A percentile compares a stretch with the other conserved stretches of the same genome.
Evolutionary conservation across 2,329 filamentous ascomycete genomes (phyloP).

Genomic region (Aspergillus pseudoglaucus): DNA sequence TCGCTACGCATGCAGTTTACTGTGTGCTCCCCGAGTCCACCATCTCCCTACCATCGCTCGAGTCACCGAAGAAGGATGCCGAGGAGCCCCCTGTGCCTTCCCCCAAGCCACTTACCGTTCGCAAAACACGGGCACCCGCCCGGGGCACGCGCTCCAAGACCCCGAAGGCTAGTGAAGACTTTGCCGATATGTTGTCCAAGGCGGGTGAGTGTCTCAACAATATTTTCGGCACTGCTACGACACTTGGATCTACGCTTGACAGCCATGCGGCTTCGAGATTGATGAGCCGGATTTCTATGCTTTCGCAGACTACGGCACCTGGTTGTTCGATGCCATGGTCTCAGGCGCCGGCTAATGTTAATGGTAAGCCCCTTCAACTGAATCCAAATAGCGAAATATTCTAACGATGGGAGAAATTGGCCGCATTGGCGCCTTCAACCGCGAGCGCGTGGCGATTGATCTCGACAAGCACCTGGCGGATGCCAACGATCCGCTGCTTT

Average conservation of each 20-base stretch:
- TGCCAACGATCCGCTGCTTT: conserved; percentile 42
- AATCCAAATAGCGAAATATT: neutral
- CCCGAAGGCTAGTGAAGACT: conserved; percentile 28
- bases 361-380: conserved; percentile 22
- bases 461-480: conserved; percentile 42
- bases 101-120: conserved; percentile 16
- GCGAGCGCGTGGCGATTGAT: conserved; percentile 33
- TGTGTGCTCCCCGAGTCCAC: conserved; percentile 90
- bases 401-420: conserved; percentile 31
- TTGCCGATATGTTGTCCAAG: conserved; percentile 30
- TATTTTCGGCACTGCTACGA: conserved; percentile 27
- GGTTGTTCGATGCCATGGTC: conserved; percentile 19
- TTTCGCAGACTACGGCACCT: conserved; percentile 35
- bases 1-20: conserved; percentile 75
- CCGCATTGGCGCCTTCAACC: conserved; percentile 35
- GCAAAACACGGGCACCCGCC: conserved; percentile 21
- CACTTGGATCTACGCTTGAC: conserved; percentile 34
- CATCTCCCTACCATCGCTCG: conserved; percentile 72
- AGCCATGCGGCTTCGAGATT: conserved; percentile 33
- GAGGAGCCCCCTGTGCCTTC: conserved; percentile 34
- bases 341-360: conserved; percentile 31
- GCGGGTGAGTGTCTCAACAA: conserved; percentile 28
- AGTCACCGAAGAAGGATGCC: conserved; percentile 21
- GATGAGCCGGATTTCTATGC: conserved; percentile 37
- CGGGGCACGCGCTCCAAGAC: conserved; percentile 21